Evolutionary conservation across 805 yeast species (phyloP), one percentile per base, ranked within the genome.

Genomic region (Candida khao-thaluensis): DNA sequence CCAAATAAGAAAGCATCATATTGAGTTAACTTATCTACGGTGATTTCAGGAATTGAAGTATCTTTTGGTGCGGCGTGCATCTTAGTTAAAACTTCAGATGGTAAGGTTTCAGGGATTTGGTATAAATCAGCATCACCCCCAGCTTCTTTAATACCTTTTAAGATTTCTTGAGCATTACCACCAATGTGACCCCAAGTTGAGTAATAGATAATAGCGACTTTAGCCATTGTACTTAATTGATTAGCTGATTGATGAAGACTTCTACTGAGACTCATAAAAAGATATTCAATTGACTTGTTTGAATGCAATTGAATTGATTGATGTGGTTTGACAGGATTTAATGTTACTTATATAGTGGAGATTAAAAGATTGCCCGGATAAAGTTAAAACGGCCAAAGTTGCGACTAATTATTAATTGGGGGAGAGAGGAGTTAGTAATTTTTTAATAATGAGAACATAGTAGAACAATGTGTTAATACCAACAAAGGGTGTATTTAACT

Each of bases 1-100:
- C 96, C 96, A 53, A 88, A 85, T 49, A 89, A 49, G 68, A 83
- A 78, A 33, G 90, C 95, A 57, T 89, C 95, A 70, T 82, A 84
- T 47, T 72, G 65, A 3, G 65, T 57, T 49, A 88, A 70, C 14
- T 78, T 73, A 14, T 76, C 83, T 8, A 62, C 51, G 10, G 84
- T 71, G 35, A 85, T 86, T 53, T 76, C 66, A 50, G 93, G 90
- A 60, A 62, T 60, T 18, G 33, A 27, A 20, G 15, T 15, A 47
- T 59, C 54, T 52, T 58, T 58, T 41, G 76, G 70, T 30, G 86
- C 79, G 21, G 90, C 88, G 49, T 77, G 76, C 69, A 86, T 66
- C 43, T 59, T 45, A 16, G 58, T 58, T 42, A 86, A 65, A 12
- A 81, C 72, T 11, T 79, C 83, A 20, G 71, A 75, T 11, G 80